Base-by-base conservation (phyloP, 129 eudicot species). In the Lactuca sativa region DNA sequence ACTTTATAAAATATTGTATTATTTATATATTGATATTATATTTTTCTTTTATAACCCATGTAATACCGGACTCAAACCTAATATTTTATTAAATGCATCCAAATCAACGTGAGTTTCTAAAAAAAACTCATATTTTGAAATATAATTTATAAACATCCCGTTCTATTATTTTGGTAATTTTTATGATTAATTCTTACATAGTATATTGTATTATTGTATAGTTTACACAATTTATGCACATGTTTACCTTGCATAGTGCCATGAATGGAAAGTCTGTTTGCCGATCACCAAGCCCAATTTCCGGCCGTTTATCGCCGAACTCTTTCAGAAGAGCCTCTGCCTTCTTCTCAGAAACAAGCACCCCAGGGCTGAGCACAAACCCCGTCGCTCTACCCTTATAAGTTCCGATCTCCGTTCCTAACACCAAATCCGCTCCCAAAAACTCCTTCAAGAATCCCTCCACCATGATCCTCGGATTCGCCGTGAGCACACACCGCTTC, bases 381-480 rank as follows among this genome's bases (percentile, higher is more conserved):
- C 91, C 91, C 1, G 96, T 88, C 0, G 90, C 92, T 34, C 82
- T 32, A 6, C 90, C 92, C 18, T 64, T 86, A 34, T 57, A 86
- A 18, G 78, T 81, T 52, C 71, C 76, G 5, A 88, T 65, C 64
- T 85, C 96, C 1, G 96, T 88, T 61, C 92, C 92, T 70, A 88
- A 73, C 41, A 88, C 86, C 60, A 80, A 1, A 68, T 83, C 87
- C 0, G 82, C 64, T 36, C 83, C 91, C 77, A 88, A 41, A 66
- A 81, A 88, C 18, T 88, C 84, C 76, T 85, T 85, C 75, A 88
- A 62, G 33, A 88, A 88, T 6, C 87, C 78, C 71, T 88, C 96
- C 58, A 88, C 92, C 96, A 88, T 88, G 6, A 88, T 65, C 67
- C 85, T 85, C 0, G 96, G 96, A 62, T 83, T 88, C 2, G 89